Base-by-base conservation (phyloP, 257 asterid genomes). In the Paraleonurus japonicus region DNA sequence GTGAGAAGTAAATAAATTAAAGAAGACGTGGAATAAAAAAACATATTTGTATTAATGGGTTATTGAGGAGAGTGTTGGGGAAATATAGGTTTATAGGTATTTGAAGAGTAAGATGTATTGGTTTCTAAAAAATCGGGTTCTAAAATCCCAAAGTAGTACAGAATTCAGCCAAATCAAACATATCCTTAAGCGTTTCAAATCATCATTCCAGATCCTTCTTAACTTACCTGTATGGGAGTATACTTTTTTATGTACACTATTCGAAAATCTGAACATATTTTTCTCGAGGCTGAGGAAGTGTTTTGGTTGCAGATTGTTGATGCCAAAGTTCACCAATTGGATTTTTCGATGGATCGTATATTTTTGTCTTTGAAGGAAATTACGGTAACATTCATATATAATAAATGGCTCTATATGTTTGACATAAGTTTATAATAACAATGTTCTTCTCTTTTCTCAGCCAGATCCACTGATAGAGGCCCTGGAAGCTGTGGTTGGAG, bases 301-400 rank as follows among this genome's bases (percentile, higher is more conserved):
- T 48, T 66, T 28, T 28, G 65, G 58, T 23, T 84, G 83, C 87
- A 94, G 98, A 78, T 85, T 76, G 80, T 94, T 45, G 98, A 94
- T 54, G 98, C 98, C 71, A 94, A 90, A 83, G 97, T 94, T 82
- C 88, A 83, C 82, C 96, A 89, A 77, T 75, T 94, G 86, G 97
- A 94, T 78, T 94, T 90, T 80, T 76, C 92, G 7, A 90, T 90
- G 23, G 96, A 85, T 51, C 97, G 97, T 26, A 91, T 94, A 80
- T 91, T 87, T 79, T 85, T 94, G 81, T 90, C 98, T 5, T 75
- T 94, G 79, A 94, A 91, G 86, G 95, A 89, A 75, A 81, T 89
- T 72, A 84, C 75, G 91, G 97, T 94, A 85, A 83, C 61, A 70
- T 57, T 7, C 66, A 17, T 74, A 12, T 41, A 35, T 19, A 15